Percentiles rank a stretch among this genome's conserved stretches.
Evolutionary conservation across 1,139 yeast species (phyloP).

Genomic region (Taphrina communis): DNA sequence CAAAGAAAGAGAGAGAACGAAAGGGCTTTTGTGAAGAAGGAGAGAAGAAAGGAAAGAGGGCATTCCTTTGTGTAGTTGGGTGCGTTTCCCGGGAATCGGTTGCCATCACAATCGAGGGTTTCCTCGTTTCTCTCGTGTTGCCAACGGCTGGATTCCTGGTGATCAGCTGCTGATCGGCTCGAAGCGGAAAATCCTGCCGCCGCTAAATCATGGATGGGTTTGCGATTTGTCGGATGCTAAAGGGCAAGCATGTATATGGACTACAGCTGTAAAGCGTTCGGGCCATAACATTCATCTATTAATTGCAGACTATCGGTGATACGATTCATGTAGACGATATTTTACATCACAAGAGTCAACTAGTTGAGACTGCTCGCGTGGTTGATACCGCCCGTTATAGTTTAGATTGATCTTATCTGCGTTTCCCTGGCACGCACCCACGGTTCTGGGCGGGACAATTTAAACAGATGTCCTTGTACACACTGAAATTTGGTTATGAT

Average conservation of each 20-base stretch:
- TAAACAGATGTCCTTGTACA: conserved; percentile 25
- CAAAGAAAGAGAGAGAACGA: not conserved
- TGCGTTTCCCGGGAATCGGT: too few relatives aligned
- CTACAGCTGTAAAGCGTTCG: too few relatives aligned
- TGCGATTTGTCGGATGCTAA: too few relatives aligned
- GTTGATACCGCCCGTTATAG: conserved; percentile 36
- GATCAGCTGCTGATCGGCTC: too few relatives aligned
- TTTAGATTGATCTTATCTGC: conserved; percentile 29
- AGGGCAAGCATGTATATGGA: too few relatives aligned
- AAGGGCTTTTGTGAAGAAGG: not conserved
- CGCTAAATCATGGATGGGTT: too few relatives aligned
- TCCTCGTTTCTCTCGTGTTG: not conserved
- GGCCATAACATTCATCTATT: too few relatives aligned
- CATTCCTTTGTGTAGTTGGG: not conserved
- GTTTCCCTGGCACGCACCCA: conserved; percentile 41
- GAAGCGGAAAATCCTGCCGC: too few relatives aligned
- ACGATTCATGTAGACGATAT: conserved; percentile 23
- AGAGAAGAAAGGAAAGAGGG: not conserved
- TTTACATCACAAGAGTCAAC: conserved; percentile 39
- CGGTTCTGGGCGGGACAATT: conserved; percentile 41
- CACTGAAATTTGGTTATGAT: not conserved
- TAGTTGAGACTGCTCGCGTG: conserved; percentile 34
- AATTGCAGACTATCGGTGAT: not conserved
- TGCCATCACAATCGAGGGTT: too few relatives aligned
- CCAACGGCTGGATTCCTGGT: not conserved